A percentile compares a stretch with the other conserved stretches of the same genome.
phyloP scores from a whole-genome alignment of 2,329 filamentous ascomycete genomes.

The Aspergillus udagawae region DNA sequence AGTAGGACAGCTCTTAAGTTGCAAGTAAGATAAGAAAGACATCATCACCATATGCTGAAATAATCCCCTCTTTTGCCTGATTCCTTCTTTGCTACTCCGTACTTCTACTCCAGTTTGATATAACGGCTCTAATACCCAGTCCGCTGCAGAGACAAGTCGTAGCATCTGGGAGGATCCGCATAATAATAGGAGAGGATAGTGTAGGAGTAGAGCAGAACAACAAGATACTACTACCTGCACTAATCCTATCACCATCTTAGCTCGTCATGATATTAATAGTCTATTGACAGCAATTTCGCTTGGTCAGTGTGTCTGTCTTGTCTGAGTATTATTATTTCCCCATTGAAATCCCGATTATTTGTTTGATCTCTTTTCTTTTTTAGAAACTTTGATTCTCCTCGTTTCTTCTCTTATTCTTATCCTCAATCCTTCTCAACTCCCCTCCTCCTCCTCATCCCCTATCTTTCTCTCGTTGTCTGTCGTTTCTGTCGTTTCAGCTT shows the following conservation, averaged over 20 bases:
- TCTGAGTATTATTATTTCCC: not conserved
- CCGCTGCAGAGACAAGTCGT: not conserved
- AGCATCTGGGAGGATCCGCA: not conserved
- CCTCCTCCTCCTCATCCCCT: not conserved
- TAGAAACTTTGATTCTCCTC: not conserved
- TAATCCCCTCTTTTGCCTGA: not conserved
- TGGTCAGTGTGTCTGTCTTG: not conserved
- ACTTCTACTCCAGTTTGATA: too few species aligned
- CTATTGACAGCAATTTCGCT: not conserved
- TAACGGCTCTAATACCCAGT: not conserved
- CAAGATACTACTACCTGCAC: not conserved
- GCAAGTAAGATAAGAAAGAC: not conserved
- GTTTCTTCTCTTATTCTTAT: not conserved
- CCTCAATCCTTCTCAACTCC: not conserved
- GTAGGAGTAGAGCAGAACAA: not conserved
- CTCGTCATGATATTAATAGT: not conserved
- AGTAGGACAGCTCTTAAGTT: not conserved
- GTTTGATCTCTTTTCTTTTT: not conserved
- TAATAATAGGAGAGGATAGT: not conserved
- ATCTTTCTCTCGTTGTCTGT: not conserved
- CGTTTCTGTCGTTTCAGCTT: not conserved
- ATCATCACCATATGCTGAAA: not conserved
- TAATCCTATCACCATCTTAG: not conserved
- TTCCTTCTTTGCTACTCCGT: not conserved
- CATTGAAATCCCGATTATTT: not conserved